Evolutionary conservation across 192 early-diverging fungal species (phyloP), one percentile per base, ranked within the genome.

Genomic region (Coemansia sp.): DNA sequence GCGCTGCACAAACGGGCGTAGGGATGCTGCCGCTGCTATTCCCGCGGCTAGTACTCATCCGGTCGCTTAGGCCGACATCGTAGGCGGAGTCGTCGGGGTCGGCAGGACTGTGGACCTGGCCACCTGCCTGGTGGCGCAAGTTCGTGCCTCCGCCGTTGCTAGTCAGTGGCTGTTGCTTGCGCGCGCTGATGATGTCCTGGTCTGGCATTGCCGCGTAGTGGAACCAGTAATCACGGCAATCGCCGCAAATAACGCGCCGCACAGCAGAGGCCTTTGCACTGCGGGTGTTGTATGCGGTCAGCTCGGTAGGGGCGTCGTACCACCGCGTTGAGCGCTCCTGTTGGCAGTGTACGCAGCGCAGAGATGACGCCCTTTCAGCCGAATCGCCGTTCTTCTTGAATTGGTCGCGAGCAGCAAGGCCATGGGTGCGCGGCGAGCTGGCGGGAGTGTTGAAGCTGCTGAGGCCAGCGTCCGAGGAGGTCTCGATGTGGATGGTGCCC

Each of bases 161-260:
- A 38, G 39, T 17, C 45, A 17, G 42, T 11, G 10, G 43, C 58
- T 22, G 56, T 29, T 54, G 45, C 67, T 51, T 74, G 60, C 79
- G 79, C 31, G 67, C 37, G 43, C 24, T 65, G 29, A 78, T 74
- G 0, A 46, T 29, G 11, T 83, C 81, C 40, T 65, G 71, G 42
- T 74, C 74, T 3, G 81, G 76, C 81, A 78, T 83, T 11, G 46
- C 3, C 3, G 65, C 81, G 29, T 83, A 83, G 45, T 63, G 76
- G 19, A 60, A 62, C 81, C 81, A 83, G 62, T 71, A 71, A 25
- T 64, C 62, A 39, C 68, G 68, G 25, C 81, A 83, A 11, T 74
- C 71, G 46, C 61, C 65, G 41, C 81, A 83, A 35, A 83, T 65
- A 12, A 83, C 64, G 24, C 76, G 75, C 29, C 65, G 71, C 4